phyloP scores from a whole-genome alignment of 345 rosid species.

The Corymbia maculata region DNA sequence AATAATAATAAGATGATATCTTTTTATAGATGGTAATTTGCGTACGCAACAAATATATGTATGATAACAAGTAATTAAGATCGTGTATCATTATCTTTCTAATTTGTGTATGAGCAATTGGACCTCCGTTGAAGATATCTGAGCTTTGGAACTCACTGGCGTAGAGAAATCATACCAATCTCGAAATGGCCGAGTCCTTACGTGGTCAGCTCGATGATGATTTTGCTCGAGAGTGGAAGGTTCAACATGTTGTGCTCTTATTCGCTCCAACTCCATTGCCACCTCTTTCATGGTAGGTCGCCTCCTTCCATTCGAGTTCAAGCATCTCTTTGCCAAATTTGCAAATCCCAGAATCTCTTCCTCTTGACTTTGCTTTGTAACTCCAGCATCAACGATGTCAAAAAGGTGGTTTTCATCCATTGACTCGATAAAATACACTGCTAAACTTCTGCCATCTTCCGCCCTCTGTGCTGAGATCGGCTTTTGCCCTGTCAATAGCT shows the following conservation, averaged over 20 bases:
- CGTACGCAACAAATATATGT: not conserved
- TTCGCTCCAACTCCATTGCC: not conserved
- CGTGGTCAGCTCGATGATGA: not conserved
- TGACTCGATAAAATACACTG: not conserved
- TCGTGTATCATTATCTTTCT: not conserved
- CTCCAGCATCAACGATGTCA: not conserved
- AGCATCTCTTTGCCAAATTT: conserved; percentile 7
- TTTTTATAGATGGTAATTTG: not conserved
- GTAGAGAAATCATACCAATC: not conserved
- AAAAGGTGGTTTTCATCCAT: conserved; percentile 2
- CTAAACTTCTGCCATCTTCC: not conserved
- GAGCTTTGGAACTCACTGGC: not conserved
- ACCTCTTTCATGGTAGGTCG: conserved; percentile 1
- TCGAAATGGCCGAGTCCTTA: not conserved
- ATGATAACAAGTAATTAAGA: not conserved
- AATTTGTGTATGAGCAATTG: fast-evolving
- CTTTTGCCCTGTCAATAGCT: conserved; percentile 1
- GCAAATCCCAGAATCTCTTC: not conserved
- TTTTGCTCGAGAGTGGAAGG: not conserved
- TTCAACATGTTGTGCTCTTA: not conserved
- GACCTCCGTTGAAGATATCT: not conserved
- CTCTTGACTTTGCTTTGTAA: not conserved
- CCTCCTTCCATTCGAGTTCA: not conserved
- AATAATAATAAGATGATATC: not conserved
- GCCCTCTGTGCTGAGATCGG: not conserved